phyloP scores from a whole-genome alignment of 331 rosid species.

The Phaseolus coccineus region DNA sequence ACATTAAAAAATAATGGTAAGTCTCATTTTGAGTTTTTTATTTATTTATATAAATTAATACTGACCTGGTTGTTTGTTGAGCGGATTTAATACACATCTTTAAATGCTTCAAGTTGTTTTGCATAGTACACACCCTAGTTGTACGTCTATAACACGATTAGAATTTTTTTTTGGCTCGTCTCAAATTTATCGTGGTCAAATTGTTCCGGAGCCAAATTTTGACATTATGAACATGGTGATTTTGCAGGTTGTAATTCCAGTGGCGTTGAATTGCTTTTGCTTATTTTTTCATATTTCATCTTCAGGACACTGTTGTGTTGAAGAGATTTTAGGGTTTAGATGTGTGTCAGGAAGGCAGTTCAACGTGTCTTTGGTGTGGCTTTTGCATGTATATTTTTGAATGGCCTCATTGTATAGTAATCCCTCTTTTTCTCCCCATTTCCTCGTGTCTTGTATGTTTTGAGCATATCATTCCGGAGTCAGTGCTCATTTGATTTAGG shows the following conservation, averaged over 20 bases:
- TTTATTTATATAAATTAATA: neutral
- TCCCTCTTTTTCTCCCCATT: constrained; percentile 8
- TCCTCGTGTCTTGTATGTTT: constrained; percentile 43
- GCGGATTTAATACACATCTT: neutral
- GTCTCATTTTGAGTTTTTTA: constrained; percentile 46
- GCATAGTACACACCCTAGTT: neutral
- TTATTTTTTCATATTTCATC: constrained; percentile 82
- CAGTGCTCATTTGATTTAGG: constrained; percentile 44
- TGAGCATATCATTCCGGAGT: constrained; percentile 38
- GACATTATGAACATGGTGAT: constrained; percentile 41
- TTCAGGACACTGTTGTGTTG: constrained; percentile 64
- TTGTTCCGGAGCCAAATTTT: constrained; percentile 23
- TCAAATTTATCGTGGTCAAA: neutral
- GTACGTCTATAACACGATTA: neutral
- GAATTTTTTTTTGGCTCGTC: neutral
- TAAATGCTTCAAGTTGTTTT: neutral
- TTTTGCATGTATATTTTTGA: constrained; percentile 76
- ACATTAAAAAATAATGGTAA: constrained; percentile 80
- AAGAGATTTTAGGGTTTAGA: constrained; percentile 58
- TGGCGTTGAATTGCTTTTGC: constrained; percentile 54
- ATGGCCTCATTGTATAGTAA: constrained; percentile 66
- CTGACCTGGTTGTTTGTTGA: neutral
- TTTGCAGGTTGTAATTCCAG: constrained; percentile 77
- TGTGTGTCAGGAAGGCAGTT: constrained; percentile 54
- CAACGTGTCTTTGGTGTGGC: constrained; percentile 56